Base-by-base conservation (phyloP, 108 stramenopile species). In the Stephanodiscus minutulus region DNA sequence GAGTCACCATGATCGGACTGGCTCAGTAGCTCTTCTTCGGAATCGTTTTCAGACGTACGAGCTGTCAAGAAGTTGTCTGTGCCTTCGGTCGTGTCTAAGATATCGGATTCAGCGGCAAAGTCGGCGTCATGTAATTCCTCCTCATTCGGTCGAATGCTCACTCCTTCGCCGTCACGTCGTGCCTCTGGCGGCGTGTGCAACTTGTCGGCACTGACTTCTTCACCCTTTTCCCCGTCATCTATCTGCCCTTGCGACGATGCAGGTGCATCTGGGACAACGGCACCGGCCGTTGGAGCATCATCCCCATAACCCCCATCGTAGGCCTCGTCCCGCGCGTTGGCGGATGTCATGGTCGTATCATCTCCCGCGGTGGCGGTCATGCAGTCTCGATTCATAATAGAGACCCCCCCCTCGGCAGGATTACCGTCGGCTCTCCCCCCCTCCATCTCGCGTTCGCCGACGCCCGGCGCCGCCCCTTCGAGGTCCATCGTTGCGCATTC, bases 331-430 rank as follows among this genome's bases (percentile, higher is more conserved):
- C 21, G 44, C 47, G 70, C 48, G 4, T 41, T 46, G 15, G 46
- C 49, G 33, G 33, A 70, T 44, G 60, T 39, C 41, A 61, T 61
- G 25, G 68, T 63, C 15, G 72, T 61, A 21, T 76, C 75, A 63
- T 76, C 75, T 12, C 75, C 75, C 8, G 75, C 70, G 20, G 71
- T 55, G 15, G 75, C 75, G 25, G 62, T 56, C 5, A 76, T 57
- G 18, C 64, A 76, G 56, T 64, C 75, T 44, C 71, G 75, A 53
- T 76, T 69, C 52, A 64, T 70, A 17, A 76, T 71, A 1, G 70
- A 46, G 56, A 70, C 62, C 43, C 70, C 69, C 64, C 70, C 75
- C 12, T 75, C 74, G 48, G 28, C 68, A n/a, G 50, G 43, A 41
- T 75, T 75, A 7, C 33, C 37, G 18, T 18, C 31, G n/a, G 31